A percentile compares a stretch with the other conserved stretches of the same genome.
phyloP scores from a whole-genome alignment of 345 rosid species.

The Brassica rapa region DNA sequence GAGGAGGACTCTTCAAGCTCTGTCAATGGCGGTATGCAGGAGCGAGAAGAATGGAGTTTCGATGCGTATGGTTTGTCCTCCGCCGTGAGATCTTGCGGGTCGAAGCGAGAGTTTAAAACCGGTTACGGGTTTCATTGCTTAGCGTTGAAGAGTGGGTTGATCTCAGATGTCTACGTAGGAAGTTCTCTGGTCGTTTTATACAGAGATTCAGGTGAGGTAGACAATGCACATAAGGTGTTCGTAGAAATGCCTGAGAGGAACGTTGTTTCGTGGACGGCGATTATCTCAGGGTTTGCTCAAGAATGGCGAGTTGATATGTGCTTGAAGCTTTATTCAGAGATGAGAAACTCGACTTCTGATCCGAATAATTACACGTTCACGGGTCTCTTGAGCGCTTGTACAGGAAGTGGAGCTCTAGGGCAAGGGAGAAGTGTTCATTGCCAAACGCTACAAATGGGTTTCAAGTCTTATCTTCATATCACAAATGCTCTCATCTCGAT shows the following conservation, averaged over 20 bases:
- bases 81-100: slow-evolving; percentile 61
- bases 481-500: slow-evolving; percentile 78
- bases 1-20: slow-evolving; percentile 22
- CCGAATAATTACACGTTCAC: slow-evolving; percentile 83
- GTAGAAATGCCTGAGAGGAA: slow-evolving; percentile 81
- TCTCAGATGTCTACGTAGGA: slow-evolving; percentile 67
- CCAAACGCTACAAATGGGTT: slow-evolving; percentile 66
- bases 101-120: slow-evolving; percentile 46
- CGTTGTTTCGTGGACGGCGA: slow-evolving; percentile 82
- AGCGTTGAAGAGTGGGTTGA: slow-evolving; percentile 57
- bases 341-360: slow-evolving; percentile 55
- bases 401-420: slow-evolving; percentile 75
- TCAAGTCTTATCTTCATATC: slow-evolving; percentile 55
- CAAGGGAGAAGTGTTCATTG: slow-evolving; percentile 82
- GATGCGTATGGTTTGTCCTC: slow-evolving; percentile 56
- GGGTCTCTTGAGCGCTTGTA: slow-evolving; percentile 78
- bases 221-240: slow-evolving; percentile 57
- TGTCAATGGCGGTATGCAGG: not conserved
- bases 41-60: slow-evolving; percentile 2
- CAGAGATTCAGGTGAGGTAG: slow-evolving; percentile 48
- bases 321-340: slow-evolving; percentile 55
- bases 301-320: slow-evolving; percentile 66
- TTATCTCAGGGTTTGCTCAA: slow-evolving; percentile 80
- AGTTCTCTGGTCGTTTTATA: slow-evolving; percentile 64
- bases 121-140: slow-evolving; percentile 67